Base-by-base conservation (phyloP, 192 early-diverging fungal genomes). In the Coemansia sp. region DNA sequence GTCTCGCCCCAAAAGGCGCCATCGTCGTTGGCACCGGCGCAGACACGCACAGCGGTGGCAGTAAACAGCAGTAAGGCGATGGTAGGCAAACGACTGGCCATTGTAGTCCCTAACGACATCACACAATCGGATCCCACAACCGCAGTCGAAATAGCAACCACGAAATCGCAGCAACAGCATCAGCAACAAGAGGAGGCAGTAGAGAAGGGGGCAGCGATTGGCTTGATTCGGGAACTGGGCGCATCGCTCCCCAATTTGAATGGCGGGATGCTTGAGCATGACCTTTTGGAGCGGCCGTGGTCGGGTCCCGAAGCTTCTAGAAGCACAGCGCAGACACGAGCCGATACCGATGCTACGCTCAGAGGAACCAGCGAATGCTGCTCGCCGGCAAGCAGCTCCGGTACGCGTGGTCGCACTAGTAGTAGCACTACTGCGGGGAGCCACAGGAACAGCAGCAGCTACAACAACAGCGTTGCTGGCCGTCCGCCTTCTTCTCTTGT, bases 401-500 rank as follows among this genome's bases (percentile, higher is more conserved):
- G 51, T 7, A 54, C 21, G 42, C 42, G 42, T 11, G 26, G 51
- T 8, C 51, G 51, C 21, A 26, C 26, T 26, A 54, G 51, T 8
- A 54, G 51, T 8, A 54, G 51, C 51, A 54, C 51, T 5, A 8
- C 51, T 26, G 42, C 42, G 42, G 51, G 51, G 13, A 54, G 51
- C 51, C 21, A 54, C 5, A 54, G 51, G 8, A 54, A 54, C 51
- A 26, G 26, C 26, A 26, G 26, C 26, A 26, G 26, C 26, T 26
- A 26, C 26, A 26, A 26, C 3, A 3, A 26, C 26, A 26, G 26
- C 26, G 26, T 26, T 26, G 26, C 26, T 26, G 51, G 26, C 36
- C 71, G 77, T 10, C 72, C 68, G 13, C 22, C 36, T 52, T 74
- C 77, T 41, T 63, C 77, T 13, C 62, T 79, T 36, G 6, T 79